These are phyloP conservation scores for Penicillium maclennaniae DNA, from an alignment of 495 filamentous ascomycete genomes.

Conservation along the genomic window DNA sequence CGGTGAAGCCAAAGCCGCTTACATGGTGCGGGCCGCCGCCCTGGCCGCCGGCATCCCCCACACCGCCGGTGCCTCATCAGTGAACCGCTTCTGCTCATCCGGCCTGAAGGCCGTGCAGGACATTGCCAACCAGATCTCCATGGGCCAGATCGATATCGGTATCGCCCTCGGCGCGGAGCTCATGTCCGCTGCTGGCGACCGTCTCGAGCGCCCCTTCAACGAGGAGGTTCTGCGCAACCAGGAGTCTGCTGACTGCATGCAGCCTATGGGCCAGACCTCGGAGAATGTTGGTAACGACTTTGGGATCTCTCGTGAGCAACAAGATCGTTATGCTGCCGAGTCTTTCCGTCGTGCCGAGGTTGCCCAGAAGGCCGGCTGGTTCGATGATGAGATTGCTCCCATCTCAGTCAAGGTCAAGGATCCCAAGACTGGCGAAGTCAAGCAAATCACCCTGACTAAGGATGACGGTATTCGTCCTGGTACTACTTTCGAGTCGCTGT, in stretches of 20 bases:
- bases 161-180: conserved; percentile 83
- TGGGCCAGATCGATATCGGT: conserved; percentile 79
- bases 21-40: conserved; percentile 81
- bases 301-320: conserved; percentile 68
- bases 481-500: conserved; percentile 76
- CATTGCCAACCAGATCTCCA: conserved; percentile 82
- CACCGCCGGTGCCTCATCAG: conserved; percentile 71
- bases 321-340: conserved; percentile 84
- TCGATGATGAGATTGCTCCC: conserved; percentile 92
- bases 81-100: conserved; percentile 96
- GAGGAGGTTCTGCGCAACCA: conserved; percentile 69
- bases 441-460: conserved; percentile 69
- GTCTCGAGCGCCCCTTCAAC: conserved; percentile 68
- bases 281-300: conserved; percentile 97
- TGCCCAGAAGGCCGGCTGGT: conserved; percentile 90
- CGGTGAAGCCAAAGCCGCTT: conserved; percentile 78
- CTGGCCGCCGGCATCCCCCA: conserved; percentile 94
- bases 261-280: conserved; percentile 96
- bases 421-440: conserved; percentile 70
- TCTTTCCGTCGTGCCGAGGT: conserved; percentile 80
- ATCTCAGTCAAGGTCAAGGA: conserved; percentile 79
- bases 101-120: conserved; percentile 93
- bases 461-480: conserved; percentile 90
- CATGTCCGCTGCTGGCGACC: conserved; percentile 72
- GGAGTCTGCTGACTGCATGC: conserved; percentile 80